These are phyloP conservation scores for Candida xyloterini DNA, from an alignment of 805 yeast species.

Conservation along the genomic window DNA sequence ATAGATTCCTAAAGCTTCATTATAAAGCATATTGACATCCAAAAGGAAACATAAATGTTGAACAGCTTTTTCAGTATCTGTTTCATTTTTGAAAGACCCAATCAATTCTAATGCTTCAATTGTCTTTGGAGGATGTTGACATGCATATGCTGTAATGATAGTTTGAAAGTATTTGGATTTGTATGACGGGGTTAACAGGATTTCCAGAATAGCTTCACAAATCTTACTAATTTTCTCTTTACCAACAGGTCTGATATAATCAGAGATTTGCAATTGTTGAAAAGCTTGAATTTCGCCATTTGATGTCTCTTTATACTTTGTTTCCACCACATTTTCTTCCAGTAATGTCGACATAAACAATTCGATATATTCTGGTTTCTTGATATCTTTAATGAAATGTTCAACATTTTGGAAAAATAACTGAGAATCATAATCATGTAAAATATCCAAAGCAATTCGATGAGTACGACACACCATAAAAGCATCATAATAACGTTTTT, in stretches of 20 bases:
- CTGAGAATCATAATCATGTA: constrained; percentile 82
- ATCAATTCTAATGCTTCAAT: constrained; percentile 69
- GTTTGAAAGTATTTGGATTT: constrained; percentile 65
- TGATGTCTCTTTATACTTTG: constrained; percentile 77
- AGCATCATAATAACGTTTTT: constrained; percentile 63
- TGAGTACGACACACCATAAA: constrained; percentile 83
- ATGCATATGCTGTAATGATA: constrained; percentile 86
- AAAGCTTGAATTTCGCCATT: neutral
- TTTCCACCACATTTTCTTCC: constrained; percentile 78
- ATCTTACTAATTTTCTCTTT: constrained; percentile 63
- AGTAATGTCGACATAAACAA: constrained; percentile 81
- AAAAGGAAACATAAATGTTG: constrained; percentile 87
- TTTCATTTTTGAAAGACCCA: constrained; percentile 45
- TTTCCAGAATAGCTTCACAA: constrained; percentile 65
- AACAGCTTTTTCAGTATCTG: constrained; percentile 56
- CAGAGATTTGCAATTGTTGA: neutral
- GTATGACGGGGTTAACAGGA: constrained; percentile 50
- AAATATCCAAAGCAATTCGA: constrained; percentile 83
- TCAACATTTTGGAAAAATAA: constrained; percentile 63
- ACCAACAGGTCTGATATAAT: constrained; percentile 17
- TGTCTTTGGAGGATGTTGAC: constrained; percentile 84
- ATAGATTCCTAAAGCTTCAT: constrained; percentile 76
- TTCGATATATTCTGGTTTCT: constrained; percentile 73
- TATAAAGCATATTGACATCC: constrained; percentile 81
- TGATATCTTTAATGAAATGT: constrained; percentile 66